phyloP scores from a whole-genome alignment of 2,329 filamentous ascomycete species.

The Neofusicoccum ribis region DNA sequence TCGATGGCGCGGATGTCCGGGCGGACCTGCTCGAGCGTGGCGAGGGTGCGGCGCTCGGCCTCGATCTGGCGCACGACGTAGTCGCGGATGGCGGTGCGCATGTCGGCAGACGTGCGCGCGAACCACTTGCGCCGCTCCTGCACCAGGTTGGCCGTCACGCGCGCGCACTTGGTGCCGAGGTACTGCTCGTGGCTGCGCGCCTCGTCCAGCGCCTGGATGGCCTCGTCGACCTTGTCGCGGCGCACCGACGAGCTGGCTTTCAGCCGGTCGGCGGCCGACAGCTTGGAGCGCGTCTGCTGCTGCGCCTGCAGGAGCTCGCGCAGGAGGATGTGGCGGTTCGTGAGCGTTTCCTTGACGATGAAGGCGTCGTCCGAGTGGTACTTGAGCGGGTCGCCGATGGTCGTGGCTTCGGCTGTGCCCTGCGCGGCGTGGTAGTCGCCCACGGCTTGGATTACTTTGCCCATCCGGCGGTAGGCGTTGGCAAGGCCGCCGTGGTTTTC shows the following conservation, averaged over 20 bases:
- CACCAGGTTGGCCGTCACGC: conserved; percentile 85
- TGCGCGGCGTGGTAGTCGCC: conserved; percentile 96
- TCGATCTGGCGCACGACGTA: conserved; percentile 95
- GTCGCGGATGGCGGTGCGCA: conserved; percentile 81
- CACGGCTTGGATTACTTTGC: conserved; percentile 87
- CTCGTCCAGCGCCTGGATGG: conserved; percentile 87
- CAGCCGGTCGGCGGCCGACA: conserved; percentile 82
- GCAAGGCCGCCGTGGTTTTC: conserved; percentile 86
- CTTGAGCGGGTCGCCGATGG: conserved; percentile 86
- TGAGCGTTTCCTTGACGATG: conserved; percentile 96
- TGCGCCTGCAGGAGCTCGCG: conserved; percentile 92
- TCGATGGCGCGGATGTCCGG: conserved; percentile 94
- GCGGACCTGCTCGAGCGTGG: conserved; percentile 88
- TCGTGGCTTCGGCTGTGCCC: conserved; percentile 93
- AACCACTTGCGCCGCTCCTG: conserved; percentile 92
- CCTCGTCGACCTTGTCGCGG: conserved; percentile 95
- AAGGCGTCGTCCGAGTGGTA: conserved; percentile 96
- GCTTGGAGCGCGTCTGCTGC: conserved; percentile 76
- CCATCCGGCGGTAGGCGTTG: conserved; percentile 91
- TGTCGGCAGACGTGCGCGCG: conserved; percentile 77
- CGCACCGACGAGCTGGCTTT: conserved; percentile 85
- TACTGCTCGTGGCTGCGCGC: conserved; percentile 79
- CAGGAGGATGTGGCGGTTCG: conserved; percentile 93
- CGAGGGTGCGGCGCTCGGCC: conserved; percentile 85
- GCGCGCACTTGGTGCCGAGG: conserved; percentile 79